Percentiles rank a stretch among this genome's conserved stretches.
Evolutionary conservation across 78 protist species (phyloP).

Genomic region (Emiliania huxleyi): DNA sequence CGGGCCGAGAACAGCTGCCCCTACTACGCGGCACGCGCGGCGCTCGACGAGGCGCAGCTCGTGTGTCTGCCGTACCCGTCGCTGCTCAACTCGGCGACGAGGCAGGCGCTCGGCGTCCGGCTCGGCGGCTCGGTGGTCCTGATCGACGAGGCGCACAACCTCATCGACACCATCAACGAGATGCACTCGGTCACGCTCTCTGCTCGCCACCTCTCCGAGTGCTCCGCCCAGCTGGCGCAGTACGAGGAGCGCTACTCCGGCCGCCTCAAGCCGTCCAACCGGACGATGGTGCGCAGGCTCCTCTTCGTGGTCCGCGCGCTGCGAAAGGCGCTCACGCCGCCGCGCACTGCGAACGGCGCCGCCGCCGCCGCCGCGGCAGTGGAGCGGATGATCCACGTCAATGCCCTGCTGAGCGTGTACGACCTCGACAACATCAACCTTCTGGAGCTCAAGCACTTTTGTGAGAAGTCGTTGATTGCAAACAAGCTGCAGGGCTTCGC

Average conservation of each 20-base stretch:
- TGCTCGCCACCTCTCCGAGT: not conserved
- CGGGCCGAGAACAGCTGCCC: slow-evolving; percentile 40
- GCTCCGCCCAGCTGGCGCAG: slow-evolving; percentile 10
- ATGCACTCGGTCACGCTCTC: slow-evolving; percentile 38
- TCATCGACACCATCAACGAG: slow-evolving; percentile 63
- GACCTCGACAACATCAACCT: slow-evolving; percentile 54
- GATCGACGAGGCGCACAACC: slow-evolving; percentile 81
- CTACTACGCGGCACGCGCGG: slow-evolving; percentile 53
- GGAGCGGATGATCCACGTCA: slow-evolving; percentile 12
- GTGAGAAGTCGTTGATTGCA: not conserved
- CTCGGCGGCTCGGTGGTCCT: slow-evolving; percentile 52
- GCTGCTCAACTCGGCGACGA: slow-evolving; percentile 49
- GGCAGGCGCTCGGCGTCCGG: slow-evolving; percentile 50
- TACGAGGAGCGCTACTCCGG: slow-evolving; percentile 35
- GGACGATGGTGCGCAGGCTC: not conserved
- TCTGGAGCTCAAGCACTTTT: slow-evolving; percentile 30
- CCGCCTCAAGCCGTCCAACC: slow-evolving; percentile 43
- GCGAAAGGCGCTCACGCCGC: not conserved
- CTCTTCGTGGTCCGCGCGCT: slow-evolving; percentile 24
- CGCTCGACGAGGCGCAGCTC: slow-evolving; percentile 28
- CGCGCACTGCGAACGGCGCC: not conserved
- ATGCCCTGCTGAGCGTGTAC: slow-evolving; percentile 24
- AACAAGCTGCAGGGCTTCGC: not conserved
- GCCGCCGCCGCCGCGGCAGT: not conserved
- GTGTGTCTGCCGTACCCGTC: slow-evolving; percentile 65